A percentile compares a stretch with the other conserved stretches of the same genome.
These are phyloP conservation scores for Bipolaris victoriae DNA, from an alignment of 2,329 filamentous ascomycete species.

Conservation along the genomic window DNA sequence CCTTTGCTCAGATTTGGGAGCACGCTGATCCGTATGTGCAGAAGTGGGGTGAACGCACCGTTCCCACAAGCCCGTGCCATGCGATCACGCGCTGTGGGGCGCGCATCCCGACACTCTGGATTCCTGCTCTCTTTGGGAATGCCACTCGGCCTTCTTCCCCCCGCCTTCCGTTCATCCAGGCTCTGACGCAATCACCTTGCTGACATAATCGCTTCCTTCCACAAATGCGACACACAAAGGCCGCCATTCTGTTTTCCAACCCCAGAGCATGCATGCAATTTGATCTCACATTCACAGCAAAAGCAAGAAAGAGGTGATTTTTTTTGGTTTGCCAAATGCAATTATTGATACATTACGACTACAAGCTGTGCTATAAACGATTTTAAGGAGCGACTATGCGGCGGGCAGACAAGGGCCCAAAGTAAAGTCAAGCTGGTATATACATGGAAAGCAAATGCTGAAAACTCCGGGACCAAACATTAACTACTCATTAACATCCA, in stretches of 20 bases:
- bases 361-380: constrained; percentile 3
- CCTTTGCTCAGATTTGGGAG: not conserved
- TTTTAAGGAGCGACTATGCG: constrained; percentile 15
- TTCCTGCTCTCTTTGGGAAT: constrained; percentile 1
- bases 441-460: constrained; percentile 3
- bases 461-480: not conserved
- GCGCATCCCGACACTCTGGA: constrained; percentile 8
- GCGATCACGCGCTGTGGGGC: constrained; percentile 16
- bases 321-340: not conserved
- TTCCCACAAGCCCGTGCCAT: constrained; percentile 2
- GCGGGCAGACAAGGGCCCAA: constrained; percentile 7
- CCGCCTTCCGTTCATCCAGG: constrained; percentile 1
- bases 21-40: not conserved
- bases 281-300: not conserved
- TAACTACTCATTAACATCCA: constrained; percentile 4
- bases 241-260: not conserved
- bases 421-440: constrained; percentile 9
- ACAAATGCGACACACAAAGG: not conserved
- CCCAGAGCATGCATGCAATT: not conserved
- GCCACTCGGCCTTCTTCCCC: not conserved
- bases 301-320: too few relatives aligned
- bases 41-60: constrained; percentile 3
- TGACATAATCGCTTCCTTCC: not conserved
- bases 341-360: constrained; percentile 14
- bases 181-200: not conserved